Conservation (phyloP, 208 protist genomes). For the Leishmania turanica region DNA sequence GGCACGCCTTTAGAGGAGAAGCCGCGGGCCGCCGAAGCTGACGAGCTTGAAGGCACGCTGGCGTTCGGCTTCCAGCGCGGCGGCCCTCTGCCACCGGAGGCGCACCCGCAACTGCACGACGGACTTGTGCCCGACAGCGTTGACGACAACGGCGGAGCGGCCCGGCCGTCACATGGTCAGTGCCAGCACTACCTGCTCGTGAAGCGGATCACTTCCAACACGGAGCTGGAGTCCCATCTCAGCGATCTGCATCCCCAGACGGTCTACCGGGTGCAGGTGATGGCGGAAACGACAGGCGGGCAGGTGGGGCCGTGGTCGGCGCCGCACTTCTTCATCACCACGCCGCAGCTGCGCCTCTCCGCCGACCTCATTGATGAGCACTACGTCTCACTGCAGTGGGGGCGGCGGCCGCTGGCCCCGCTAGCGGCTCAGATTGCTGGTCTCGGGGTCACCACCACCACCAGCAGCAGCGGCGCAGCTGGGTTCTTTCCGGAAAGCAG, state of each 20-base stretch:
- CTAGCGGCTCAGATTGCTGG: conserved; percentile 25
- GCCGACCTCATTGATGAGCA: conserved; percentile 69
- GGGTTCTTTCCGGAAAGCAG: neutral
- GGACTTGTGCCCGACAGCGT: conserved; percentile 19
- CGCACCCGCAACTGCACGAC: conserved; percentile 25
- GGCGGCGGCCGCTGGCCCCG: conserved; percentile 30
- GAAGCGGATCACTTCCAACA: conserved; percentile 26
- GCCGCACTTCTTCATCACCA: conserved; percentile 69
- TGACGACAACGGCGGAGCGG: neutral
- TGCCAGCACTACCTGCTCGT: conserved; percentile 34
- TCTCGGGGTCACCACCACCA: neutral
- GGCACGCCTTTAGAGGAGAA: conserved; percentile 9
- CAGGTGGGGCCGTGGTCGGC: conserved; percentile 84
- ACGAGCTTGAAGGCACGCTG: conserved; percentile 34
- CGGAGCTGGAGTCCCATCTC: conserved; percentile 19
- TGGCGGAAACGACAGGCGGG: conserved; percentile 75
- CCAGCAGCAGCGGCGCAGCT: neutral
- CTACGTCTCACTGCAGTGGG: conserved; percentile 69
- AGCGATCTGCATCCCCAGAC: conserved; percentile 25
- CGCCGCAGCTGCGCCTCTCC: conserved; percentile 60
- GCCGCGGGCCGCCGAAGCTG: conserved; percentile 20
- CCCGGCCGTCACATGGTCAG: neutral
- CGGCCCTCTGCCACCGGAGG: conserved; percentile 28
- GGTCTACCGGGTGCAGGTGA: conserved; percentile 85
- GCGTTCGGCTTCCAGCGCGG: conserved; percentile 29